phyloP scores from a whole-genome alignment of 2,329 filamentous ascomycete species.

The Exophiala calicioides region DNA sequence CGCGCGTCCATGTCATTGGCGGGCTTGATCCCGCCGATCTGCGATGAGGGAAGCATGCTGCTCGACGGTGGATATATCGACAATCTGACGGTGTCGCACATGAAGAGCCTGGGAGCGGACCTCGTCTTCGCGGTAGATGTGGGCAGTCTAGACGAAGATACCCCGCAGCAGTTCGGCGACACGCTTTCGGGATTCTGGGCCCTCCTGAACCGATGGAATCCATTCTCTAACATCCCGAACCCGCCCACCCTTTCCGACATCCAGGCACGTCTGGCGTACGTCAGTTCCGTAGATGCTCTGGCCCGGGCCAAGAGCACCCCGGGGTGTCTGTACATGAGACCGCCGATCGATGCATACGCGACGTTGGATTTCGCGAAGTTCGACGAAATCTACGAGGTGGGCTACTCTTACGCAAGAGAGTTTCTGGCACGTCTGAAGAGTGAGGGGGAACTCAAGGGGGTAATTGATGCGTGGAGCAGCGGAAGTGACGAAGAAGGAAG shows the following conservation, averaged over 20 bases:
- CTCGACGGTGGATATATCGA: conserved; percentile 96
- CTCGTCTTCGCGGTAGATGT: conserved; percentile 96
- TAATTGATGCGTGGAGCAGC: conserved; percentile 51
- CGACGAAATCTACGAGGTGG: conserved; percentile 90
- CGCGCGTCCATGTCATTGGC: conserved; percentile 96
- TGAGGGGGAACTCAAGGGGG: conserved; percentile 69
- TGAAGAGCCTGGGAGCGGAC: conserved; percentile 91
- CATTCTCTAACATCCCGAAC: conserved; percentile 83
- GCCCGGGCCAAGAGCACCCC: conserved; percentile 89
- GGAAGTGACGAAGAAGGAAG: conserved; percentile 70
- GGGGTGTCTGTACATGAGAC: conserved; percentile 94
- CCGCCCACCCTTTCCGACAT: conserved; percentile 95
- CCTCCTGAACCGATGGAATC: conserved; percentile 94
- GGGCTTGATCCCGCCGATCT: conserved; percentile 86
- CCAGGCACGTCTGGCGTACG: conserved; percentile 90
- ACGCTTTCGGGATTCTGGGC: conserved; percentile 95
- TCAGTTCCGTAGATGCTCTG: conserved; percentile 89
- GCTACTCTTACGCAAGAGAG: conserved; percentile 80
- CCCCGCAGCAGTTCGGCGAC: conserved; percentile 89
- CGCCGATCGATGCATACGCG: conserved; percentile 88
- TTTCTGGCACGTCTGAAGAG: conserved; percentile 76
- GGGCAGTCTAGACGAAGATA: conserved; percentile 86
- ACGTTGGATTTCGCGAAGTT: conserved; percentile 97
- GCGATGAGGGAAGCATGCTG: conserved; percentile 95
- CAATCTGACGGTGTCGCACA: conserved; percentile 94